Evolutionary conservation across 345 rosid genomes (phyloP).

Genomic region (Turritis glabra): DNA sequence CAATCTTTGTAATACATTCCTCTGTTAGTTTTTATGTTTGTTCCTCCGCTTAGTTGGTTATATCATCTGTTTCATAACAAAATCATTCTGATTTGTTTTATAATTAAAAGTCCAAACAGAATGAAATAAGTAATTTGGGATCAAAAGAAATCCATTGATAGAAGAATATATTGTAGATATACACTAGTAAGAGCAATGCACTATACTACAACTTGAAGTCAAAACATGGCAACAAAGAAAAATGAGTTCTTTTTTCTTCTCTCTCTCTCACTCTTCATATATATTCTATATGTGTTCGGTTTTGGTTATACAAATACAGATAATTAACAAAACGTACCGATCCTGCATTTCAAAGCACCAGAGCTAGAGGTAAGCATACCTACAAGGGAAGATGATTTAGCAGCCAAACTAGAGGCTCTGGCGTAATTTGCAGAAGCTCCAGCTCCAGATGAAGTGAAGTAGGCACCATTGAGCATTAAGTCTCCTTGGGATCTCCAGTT

Average conservation of each 20-base stretch:
- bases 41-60: neutral
- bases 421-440: constrained; percentile 49
- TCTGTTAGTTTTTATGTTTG: neutral
- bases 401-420: constrained; percentile 64
- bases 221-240: constrained; percentile 26
- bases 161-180: neutral
- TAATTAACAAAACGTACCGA: constrained; percentile 49
- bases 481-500: constrained; percentile 72
- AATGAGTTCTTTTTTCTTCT: constrained; percentile 13
- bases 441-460: constrained; percentile 52
- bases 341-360: constrained; percentile 49
- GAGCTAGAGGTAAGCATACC: constrained; percentile 50
- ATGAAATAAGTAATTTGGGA: neutral
- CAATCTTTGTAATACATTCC: neutral
- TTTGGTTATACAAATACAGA: constrained; percentile 3
- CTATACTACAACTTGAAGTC: constrained; percentile 22
- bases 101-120: neutral
- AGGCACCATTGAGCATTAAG: constrained; percentile 57
- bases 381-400: constrained; percentile 57
- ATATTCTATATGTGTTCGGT: neutral
- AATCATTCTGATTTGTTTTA: constrained; percentile 2
- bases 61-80: neutral
- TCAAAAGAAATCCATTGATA: neutral
- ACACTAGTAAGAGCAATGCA: neutral
- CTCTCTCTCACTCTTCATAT: neutral